phyloP scores from a whole-genome alignment of 2,329 filamentous ascomycete species.

The Didymella sp. region DNA sequence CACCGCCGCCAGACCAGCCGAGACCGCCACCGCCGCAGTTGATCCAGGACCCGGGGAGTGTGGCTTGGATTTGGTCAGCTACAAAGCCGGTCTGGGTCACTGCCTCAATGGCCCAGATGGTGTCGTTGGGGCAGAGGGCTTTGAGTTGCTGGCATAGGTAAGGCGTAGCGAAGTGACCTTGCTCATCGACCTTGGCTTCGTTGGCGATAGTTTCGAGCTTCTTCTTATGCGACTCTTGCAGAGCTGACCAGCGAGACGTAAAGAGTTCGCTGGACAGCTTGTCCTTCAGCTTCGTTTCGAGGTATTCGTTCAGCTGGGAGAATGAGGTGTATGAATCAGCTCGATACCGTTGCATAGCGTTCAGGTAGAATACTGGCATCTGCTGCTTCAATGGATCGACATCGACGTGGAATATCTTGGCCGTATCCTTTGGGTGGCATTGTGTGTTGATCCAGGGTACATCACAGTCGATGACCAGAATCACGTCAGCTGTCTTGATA shows the following conservation, averaged over 20 bases:
- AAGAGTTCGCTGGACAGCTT: conserved; percentile 53
- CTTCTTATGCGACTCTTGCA: conserved; percentile 65
- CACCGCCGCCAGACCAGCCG: conserved; percentile 79
- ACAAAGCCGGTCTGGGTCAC: conserved; percentile 75
- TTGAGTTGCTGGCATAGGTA: conserved; percentile 65
- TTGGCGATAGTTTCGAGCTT: conserved; percentile 67
- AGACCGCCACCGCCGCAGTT: conserved; percentile 83
- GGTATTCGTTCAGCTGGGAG: conserved; percentile 70
- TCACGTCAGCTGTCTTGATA: conserved; percentile 80
- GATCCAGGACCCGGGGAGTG: conserved; percentile 74
- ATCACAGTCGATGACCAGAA: conserved; percentile 86
- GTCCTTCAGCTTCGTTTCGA: conserved; percentile 55
- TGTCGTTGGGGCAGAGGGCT: conserved; percentile 65
- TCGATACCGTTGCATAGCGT: conserved; percentile 59
- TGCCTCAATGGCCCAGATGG: conserved; percentile 79
- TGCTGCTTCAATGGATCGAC: conserved; percentile 70
- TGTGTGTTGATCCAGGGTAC: conserved; percentile 92
- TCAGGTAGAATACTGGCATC: conserved; percentile 65
- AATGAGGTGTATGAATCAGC: conserved; percentile 64
- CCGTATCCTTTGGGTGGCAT: conserved; percentile 63
- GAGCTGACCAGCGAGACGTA: conserved; percentile 58
- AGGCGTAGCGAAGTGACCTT: conserved; percentile 68
- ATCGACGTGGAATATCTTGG: conserved; percentile 70
- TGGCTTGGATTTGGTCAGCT: conserved; percentile 73
- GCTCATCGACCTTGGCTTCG: conserved; percentile 64